Evolutionary conservation across 495 filamentous ascomycete species (phyloP), one percentile per base, ranked within the genome.

Genomic region (Tuber calosporum): DNA sequence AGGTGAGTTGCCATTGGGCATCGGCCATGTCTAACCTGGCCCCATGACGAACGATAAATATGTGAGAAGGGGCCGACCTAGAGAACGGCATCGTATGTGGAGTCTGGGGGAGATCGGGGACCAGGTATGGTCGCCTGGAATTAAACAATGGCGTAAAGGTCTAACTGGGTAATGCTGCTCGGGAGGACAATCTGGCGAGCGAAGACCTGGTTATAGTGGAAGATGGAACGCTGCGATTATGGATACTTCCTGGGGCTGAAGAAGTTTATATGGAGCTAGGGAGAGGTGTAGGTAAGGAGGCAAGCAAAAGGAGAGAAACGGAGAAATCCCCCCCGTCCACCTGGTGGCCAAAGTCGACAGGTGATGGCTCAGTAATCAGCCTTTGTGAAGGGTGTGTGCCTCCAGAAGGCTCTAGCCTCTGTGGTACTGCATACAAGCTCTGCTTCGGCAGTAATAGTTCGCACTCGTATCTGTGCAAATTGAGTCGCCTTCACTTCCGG

Each of bases 1-100:
- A 96, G n/a, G 92, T 90, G 19, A 97, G 86, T 83, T 97, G 93
- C 95, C 95, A 99, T 82, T 93, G 87, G 80, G 92, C 91, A 84
- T 98, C 93, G 74, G 93, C 92, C 66, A 92, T 92, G 82, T 99
- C 95, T 42, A 99, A 89, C 48, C 95, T 90, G 62, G 93, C 90
- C 75, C 95, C 95, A 82, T 99, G 95, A 48, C 80, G 80, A 41
- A 82, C 71, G 45, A 81, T 76, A 42, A 81, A 82, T 71, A 82
- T 71, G 68, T 78, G 74, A 30, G 77, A 73, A 69, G 80, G 80
- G 19, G 77, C 69, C 37, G 75, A 74, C 45, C 66, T 68, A 37
- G 77, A 48, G 34, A 69, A 42, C 4, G 77, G 69, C 75, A 79
- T 74, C n/a, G 26, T 34, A 15, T 17, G 53, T 13, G 34, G 13